Conservation (phyloP, 116 monocot genomes). For the Cymodocea nodosa region DNA sequence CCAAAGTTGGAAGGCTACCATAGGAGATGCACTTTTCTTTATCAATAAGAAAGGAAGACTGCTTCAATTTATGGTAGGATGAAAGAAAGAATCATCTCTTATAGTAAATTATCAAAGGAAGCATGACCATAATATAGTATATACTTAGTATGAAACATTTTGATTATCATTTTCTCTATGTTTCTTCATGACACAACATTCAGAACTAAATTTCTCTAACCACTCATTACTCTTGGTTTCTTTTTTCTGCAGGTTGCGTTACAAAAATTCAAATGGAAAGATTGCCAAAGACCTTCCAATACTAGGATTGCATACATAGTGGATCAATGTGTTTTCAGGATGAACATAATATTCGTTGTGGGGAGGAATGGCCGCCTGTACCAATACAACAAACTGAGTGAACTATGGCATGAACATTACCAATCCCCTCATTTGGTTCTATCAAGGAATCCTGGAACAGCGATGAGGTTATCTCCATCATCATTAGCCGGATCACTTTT, state of each 20-base stretch:
- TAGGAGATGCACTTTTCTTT: constrained; percentile 74
- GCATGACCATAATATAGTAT: no score
- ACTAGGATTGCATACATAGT: constrained; percentile 65
- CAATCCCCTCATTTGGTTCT: constrained; percentile 78
- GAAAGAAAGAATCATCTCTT: background rate
- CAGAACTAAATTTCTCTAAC: no score
- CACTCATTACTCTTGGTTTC: background rate
- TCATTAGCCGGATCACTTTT: constrained; percentile 73
- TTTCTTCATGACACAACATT: no score
- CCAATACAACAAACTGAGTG: constrained; percentile 77
- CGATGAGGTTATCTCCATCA: constrained; percentile 35
- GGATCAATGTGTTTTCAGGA: constrained; percentile 63
- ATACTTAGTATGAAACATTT: no score
- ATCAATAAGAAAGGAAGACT: constrained; percentile 68
- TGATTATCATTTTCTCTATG: no score
- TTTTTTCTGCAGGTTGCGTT: constrained; percentile 36
- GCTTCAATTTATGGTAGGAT: constrained; percentile 59
- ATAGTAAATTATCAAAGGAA: no score
- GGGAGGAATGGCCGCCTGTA: constrained; percentile 67
- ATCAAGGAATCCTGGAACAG: constrained; percentile 58
- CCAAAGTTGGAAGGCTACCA: constrained; percentile 25
- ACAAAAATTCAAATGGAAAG: constrained; percentile 83
- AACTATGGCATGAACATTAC: constrained; percentile 77
- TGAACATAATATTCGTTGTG: constrained; percentile 58
- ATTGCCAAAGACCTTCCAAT: constrained; percentile 54